Evolutionary conservation across 106 monocot species (phyloP).

Genomic region (Acanthochlamys bracteata): DNA sequence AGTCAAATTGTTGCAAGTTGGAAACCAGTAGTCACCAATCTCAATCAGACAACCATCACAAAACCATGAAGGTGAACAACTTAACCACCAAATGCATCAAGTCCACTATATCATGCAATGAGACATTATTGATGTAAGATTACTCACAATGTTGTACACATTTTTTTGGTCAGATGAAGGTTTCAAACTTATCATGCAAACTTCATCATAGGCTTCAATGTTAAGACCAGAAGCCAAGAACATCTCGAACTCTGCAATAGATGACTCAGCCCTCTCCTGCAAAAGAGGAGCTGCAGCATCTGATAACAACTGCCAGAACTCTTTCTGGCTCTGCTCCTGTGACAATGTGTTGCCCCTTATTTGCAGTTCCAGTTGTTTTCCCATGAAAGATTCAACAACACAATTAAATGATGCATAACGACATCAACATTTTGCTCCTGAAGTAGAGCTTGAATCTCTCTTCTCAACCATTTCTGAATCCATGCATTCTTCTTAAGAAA

Average conservation of each 20-base stretch:
- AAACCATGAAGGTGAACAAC: too few species aligned
- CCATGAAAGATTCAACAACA: slow-evolving; percentile 52
- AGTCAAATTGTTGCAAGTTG: too few species aligned
- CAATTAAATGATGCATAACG: slow-evolving; percentile 79
- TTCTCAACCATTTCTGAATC: slow-evolving; percentile 59
- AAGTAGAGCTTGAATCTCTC: slow-evolving; percentile 62
- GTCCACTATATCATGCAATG: too few species aligned
- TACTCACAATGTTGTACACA: background rate
- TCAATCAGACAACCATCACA: too few species aligned
- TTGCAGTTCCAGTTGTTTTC: slow-evolving; percentile 28
- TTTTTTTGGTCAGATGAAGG: background rate
- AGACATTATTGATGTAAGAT: too few species aligned
- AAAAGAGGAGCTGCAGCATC: slow-evolving; percentile 65
- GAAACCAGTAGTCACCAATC: too few species aligned
- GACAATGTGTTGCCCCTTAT: slow-evolving; percentile 1
- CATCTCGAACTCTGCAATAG: slow-evolving; percentile 58
- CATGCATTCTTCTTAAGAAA: slow-evolving; percentile 38
- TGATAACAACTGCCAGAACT: slow-evolving; percentile 45
- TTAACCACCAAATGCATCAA: too few species aligned
- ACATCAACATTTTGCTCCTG: slow-evolving; percentile 72
- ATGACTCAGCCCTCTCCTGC: slow-evolving; percentile 29
- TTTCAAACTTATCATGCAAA: slow-evolving; percentile 28
- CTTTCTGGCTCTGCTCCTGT: slow-evolving; percentile 39
- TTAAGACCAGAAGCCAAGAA: slow-evolving; percentile 72
- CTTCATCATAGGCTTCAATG: slow-evolving; percentile 71